Percentiles rank a stretch among this genome's conserved stretches.
Conservation (phyloP, 257 asterid species). For the Haberlea rhodopensis region DNA sequence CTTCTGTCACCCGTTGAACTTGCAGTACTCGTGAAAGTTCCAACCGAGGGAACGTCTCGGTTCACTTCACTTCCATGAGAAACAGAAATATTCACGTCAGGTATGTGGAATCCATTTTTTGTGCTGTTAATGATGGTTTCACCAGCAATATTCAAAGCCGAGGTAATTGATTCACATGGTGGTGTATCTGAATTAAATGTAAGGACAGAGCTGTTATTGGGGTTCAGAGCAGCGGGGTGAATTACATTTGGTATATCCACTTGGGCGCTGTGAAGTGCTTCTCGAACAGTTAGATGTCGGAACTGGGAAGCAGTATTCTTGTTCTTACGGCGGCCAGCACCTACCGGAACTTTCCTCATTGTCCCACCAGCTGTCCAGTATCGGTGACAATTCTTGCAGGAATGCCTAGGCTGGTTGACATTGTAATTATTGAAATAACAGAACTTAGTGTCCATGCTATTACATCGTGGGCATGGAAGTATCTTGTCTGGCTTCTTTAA, state of each 20-base stretch:
- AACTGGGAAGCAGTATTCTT: slow-evolving; percentile 31
- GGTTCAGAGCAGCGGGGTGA: slow-evolving; percentile 31
- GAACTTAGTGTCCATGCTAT: too few species aligned
- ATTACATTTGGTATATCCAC: slow-evolving; percentile 32
- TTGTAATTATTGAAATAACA: too few species aligned
- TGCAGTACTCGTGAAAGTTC: slow-evolving; percentile 28
- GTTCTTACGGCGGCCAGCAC: too few species aligned
- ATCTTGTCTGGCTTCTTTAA: slow-evolving; percentile 47
- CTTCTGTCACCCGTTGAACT: slow-evolving; percentile 26
- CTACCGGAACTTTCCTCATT: slow-evolving; percentile 50
- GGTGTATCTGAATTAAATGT: slow-evolving; percentile 36
- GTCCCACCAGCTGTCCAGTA: slow-evolving; percentile 57
- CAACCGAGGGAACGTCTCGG: slow-evolving; percentile 29
- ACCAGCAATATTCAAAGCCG: slow-evolving; percentile 33
- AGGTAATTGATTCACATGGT: slow-evolving; percentile 40
- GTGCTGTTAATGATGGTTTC: slow-evolving; percentile 22
- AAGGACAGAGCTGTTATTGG: slow-evolving; percentile 36
- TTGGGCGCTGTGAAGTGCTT: slow-evolving; percentile 27
- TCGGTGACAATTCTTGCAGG: slow-evolving; percentile 51
- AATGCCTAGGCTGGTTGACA: slow-evolving; percentile 45
- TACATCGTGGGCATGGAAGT: too few species aligned
- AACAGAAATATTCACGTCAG: slow-evolving; percentile 25
- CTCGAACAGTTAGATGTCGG: slow-evolving; percentile 31
- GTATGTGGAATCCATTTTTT: slow-evolving; percentile 20
- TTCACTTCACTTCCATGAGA: slow-evolving; percentile 30